A percentile compares a stretch with the other conserved stretches of the same genome.
These are phyloP conservation scores for Hyaloscypha variabilis DNA, from an alignment of 495 filamentous ascomycete species.

Conservation along the genomic window DNA sequence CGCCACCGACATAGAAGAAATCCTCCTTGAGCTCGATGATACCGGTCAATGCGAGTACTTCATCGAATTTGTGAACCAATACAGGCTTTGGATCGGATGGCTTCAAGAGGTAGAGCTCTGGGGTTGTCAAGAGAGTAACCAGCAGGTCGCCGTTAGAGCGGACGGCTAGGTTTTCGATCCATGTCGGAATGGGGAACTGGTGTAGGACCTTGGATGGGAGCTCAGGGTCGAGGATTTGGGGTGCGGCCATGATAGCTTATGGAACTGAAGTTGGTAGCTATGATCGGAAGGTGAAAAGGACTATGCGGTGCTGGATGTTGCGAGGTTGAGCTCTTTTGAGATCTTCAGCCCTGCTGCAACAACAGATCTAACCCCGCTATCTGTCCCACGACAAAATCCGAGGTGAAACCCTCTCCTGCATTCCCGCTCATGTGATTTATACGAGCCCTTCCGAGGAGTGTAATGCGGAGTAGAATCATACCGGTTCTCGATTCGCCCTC, in stretches of 20 bases:
- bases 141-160: conserved; percentile 49
- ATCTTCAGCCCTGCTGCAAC: not conserved
- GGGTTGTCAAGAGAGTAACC: conserved; percentile 38
- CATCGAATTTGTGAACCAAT: conserved; percentile 42
- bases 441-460: not conserved
- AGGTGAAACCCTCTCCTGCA: not conserved
- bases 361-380: not conserved
- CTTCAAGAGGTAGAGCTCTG: conserved; percentile 34
- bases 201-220: conserved; percentile 16
- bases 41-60: conserved; percentile 37
- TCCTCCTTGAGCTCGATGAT: conserved; percentile 42
- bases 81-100: conserved; percentile 26
- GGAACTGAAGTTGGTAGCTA: not conserved
- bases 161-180: conserved; percentile 48
- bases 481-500: not conserved
- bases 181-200: conserved; percentile 34
- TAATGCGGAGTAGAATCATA: not conserved
- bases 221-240: not conserved
- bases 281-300: not conserved
- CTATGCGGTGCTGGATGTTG: not conserved
- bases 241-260: not conserved
- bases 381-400: not conserved
- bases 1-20: conserved; percentile 41
- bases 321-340: not conserved
- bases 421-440: not conserved